Base-by-base conservation (phyloP, 129 eudicot species). In the Tagetes patula region DNA sequence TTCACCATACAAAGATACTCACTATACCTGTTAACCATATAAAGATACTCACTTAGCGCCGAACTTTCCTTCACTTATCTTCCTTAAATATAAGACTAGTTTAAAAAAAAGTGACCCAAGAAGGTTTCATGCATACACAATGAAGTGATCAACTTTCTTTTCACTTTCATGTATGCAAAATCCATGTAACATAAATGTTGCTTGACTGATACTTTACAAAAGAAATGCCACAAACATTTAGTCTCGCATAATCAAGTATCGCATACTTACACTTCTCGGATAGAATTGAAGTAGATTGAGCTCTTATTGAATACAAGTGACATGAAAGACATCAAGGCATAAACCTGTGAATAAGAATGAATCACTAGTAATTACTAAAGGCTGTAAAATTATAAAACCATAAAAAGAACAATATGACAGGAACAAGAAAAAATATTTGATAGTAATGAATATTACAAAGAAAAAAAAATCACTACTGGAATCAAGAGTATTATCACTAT, bases 221-320 rank as follows among this genome's bases (percentile, higher is more conserved):
- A 67, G 37, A 30, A 76, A 76, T 45, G 31, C 40, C 14, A 34
- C 69, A 76, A 45, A 79, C 45, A 73, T 65, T 34, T 20, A 46
- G 64, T 47, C 60, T 12, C 11, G 8, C 42, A 65, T 13, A 61
- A 34, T 66, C 46, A 62, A 58, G 67, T 42, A 65, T 42, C 8
- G 53, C 49, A 39, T 72, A 72, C 97, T 92, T 74, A 92, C 97
- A 92, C 84, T 83, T 92, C 97, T 65, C 96, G 85, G 62, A 92
- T 54, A 47, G 96, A 88, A 80, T 92, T 83, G 72, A 89, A 92
- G 81, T 92, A 92, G 67, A 92, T 89, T 41, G 96, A 80, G 32
- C 85, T 76, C 75, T 79, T 76, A 71, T 77, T 86, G 60, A 82
- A 79, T 55, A 89, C 74, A 54, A 89, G 85, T 37, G 96, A 77